Conservation (phyloP, 768 basidiomycete species). For the Phlebiopsis gigantea region DNA sequence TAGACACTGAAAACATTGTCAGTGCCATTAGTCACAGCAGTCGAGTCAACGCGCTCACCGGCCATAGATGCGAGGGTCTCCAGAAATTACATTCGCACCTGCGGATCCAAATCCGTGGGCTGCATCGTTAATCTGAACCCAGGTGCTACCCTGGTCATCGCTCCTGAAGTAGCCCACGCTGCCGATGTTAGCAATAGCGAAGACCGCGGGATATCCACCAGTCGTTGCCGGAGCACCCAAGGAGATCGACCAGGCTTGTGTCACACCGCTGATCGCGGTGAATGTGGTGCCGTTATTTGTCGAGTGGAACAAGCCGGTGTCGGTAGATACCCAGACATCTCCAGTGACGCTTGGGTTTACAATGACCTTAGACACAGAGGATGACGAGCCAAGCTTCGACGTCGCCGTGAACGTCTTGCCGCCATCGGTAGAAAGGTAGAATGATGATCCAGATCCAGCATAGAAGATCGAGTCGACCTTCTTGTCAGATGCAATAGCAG, state of each 20-base stretch:
- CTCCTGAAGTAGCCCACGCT: slow-evolving; percentile 50
- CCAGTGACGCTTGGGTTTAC: slow-evolving; percentile 51
- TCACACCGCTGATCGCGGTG: slow-evolving; percentile 38
- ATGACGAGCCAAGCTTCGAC: slow-evolving; percentile 40
- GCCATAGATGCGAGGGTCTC: slow-evolving; percentile 49
- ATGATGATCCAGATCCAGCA: slow-evolving; percentile 46
- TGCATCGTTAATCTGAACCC: slow-evolving; percentile 57
- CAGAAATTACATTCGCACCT: slow-evolving; percentile 41
- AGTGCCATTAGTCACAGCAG: background rate
- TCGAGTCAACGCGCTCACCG: slow-evolving; percentile 33
- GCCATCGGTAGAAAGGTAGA: slow-evolving; percentile 57
- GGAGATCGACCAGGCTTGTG: slow-evolving; percentile 51
- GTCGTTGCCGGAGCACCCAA: slow-evolving; percentile 46
- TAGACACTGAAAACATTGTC: slow-evolving; percentile 38
- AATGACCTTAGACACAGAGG: slow-evolving; percentile 43
- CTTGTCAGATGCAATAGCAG: slow-evolving; percentile 63
- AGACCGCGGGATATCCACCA: slow-evolving; percentile 51
- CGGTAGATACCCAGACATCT: slow-evolving; percentile 62
- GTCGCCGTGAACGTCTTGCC: slow-evolving; percentile 48
- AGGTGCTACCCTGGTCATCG: slow-evolving; percentile 50
- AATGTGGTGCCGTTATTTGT: slow-evolving; percentile 47
- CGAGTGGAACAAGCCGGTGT: slow-evolving; percentile 53
- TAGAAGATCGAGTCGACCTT: slow-evolving; percentile 53
- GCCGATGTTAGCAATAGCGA: slow-evolving; percentile 47
- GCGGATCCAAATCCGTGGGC: slow-evolving; percentile 53